A percentile compares a stretch with the other conserved stretches of the same genome.
phyloP scores from a whole-genome alignment of 176 grass and related monocot genomes.

The Hyparrhenia diplandra region DNA sequence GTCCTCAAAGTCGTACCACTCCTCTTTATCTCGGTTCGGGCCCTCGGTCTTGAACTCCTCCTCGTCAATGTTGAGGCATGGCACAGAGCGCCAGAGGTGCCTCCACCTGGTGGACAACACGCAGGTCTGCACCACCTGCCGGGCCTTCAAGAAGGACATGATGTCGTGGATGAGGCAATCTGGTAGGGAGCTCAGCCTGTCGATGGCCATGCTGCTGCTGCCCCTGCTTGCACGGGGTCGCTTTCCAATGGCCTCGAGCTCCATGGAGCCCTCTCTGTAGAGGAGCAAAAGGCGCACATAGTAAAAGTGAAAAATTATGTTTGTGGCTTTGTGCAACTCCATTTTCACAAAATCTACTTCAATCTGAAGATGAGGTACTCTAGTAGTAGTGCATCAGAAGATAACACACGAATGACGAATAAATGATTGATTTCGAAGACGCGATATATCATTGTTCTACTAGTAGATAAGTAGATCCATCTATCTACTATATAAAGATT shows the following conservation, averaged over 20 bases:
- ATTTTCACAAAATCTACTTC: neutral
- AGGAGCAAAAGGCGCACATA: neutral
- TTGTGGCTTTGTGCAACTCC: neutral
- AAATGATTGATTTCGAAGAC: too few species aligned
- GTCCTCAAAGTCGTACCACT: neutral
- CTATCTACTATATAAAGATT: neutral
- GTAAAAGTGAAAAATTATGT: neutral
- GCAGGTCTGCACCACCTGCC: slow-evolving; percentile 4
- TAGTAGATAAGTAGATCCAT: neutral
- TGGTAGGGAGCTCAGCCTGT: neutral
- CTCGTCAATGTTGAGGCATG: neutral
- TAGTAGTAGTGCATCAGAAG: too few species aligned
- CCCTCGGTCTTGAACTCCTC: neutral
- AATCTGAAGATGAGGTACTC: too few species aligned
- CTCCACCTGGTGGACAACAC: neutral
- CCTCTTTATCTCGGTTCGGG: neutral
- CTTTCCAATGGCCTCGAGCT: neutral
- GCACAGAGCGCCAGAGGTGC: neutral
- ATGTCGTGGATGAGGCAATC: neutral
- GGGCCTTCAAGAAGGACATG: slow-evolving; percentile 1
- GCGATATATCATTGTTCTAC: neutral
- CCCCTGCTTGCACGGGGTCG: neutral
- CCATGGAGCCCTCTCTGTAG: neutral
- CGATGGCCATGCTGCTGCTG: neutral
- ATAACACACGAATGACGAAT: too few species aligned